Evolutionary conservation across 2,329 filamentous ascomycete species (phyloP), one percentile per base, ranked within the genome.

Genomic region (Hypoxylon rubiginosum): DNA sequence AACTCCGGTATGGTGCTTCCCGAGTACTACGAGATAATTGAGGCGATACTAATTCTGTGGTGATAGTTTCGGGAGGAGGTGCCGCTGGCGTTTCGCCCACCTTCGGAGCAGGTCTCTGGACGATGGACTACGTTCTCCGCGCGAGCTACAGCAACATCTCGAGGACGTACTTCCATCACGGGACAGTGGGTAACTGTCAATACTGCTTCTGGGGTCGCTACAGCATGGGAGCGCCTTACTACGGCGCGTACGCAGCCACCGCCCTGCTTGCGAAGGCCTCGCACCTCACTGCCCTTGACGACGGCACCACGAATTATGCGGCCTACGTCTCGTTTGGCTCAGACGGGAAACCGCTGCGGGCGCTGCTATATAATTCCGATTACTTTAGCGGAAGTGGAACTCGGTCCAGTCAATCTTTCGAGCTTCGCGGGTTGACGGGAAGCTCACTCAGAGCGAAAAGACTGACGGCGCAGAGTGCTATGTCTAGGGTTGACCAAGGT

Each of bases 111-210:
- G 83, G 78, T 1, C 77, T 85, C 4, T 85, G 83, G 83, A 83
- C 83, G n/a, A 77, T 85, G 67, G 83, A 85, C 74, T 84, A 83
- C 72, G 70, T 76, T 70, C 68, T 81, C 2, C 77, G 77, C 4
- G 77, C 77, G 0, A 72, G 76, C 15, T 74, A 75, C 36, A 76
- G 72, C 71, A 79, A 79, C 65, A 77, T 82, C 36, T 77, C 78
- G 13, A 74, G 78, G n/a, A 74, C 75, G 0, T 86, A 85, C 67
- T 86, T 85, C 77, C 85, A 86, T 70, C 82, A 83, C 11, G 81
- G 84, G 13, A 86, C 85, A 0, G 80, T 86, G 8, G 84, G 83
- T 3, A 83, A 84, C 70, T 86, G 84, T 75, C 74, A 77, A 72
- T 74, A 70, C 43, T 67, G 46, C 17, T 77, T 77, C 58, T 77